Conservation (phyloP, 441 rosid species). For the Pelargonium australe region DNA sequence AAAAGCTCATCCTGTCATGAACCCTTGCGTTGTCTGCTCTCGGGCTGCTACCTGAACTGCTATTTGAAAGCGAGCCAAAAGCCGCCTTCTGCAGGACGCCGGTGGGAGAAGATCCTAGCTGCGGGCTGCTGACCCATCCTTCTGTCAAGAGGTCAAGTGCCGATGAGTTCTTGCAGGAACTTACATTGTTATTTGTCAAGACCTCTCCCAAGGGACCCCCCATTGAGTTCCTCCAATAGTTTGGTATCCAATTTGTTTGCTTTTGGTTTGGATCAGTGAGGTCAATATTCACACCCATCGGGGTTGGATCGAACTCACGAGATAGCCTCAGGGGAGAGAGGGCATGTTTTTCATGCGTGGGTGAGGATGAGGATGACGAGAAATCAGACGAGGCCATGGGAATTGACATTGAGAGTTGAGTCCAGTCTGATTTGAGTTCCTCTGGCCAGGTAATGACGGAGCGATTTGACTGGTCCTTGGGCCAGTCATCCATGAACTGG, state of each 20-base stretch:
- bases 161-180: slow-evolving; percentile 30
- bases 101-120: slow-evolving; percentile 44
- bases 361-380: slow-evolving; percentile 43
- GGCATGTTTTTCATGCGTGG: slow-evolving; percentile 33
- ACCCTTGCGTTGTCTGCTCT: slow-evolving; percentile 29
- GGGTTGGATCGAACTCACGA: slow-evolving; percentile 33
- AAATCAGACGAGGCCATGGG: slow-evolving; percentile 45
- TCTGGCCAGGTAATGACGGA: slow-evolving; percentile 49
- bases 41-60: slow-evolving; percentile 53
- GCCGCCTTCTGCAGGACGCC: slow-evolving; percentile 49
- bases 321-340: slow-evolving; percentile 45
- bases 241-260: slow-evolving; percentile 34
- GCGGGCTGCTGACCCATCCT: slow-evolving; percentile 40
- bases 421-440: slow-evolving; percentile 54
- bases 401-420: slow-evolving; percentile 73
- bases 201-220: slow-evolving; percentile 62
- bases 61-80: slow-evolving; percentile 44
- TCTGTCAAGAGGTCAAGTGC: slow-evolving; percentile 33
- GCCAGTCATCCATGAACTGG: slow-evolving; percentile 43
- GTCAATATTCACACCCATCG: slow-evolving; percentile 26
- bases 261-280: slow-evolving; percentile 26
- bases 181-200: slow-evolving; percentile 27
- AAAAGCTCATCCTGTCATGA: slow-evolving; percentile 28
- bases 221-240: slow-evolving; percentile 37
- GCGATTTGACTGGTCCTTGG: slow-evolving; percentile 34